Evolutionary conservation across 2,329 filamentous ascomycete genomes (phyloP), one percentile per base, ranked within the genome.

Genomic region (Penicillium sp.): DNA sequence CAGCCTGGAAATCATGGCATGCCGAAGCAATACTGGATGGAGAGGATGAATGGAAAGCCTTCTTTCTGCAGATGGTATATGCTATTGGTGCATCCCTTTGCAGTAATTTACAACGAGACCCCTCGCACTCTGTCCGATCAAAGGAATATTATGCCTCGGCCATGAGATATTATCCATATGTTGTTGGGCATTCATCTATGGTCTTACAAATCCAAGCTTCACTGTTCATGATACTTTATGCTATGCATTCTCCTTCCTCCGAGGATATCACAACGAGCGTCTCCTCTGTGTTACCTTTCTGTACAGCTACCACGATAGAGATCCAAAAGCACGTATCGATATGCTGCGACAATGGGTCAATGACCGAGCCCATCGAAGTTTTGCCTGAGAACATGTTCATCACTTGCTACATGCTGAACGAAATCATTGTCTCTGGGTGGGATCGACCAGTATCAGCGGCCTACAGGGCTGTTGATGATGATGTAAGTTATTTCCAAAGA

Each of bases 361-460:
- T 49, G 26, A 52, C 52, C 4, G 44, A 43, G 12, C 51, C 57
- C 11, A 58, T 55, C 10, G 61, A 63, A 26, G 40, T 51, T 9
- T 53, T 65, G 22, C 59, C 61, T 1, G 66, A 68, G 55, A 62
- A 61, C 12, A 62, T 68, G 56, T 68, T 68, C 7, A 68, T 68
- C 22, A 63, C 65, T 22, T 67, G 65, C 48, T 68, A 63, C 38
- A 68, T 68, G 66, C 54, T 68, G 19, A 68, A 68, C 36, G 66
- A 68, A 31, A 57, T 68, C 16, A 61, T 67, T 43, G 59, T 65
- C 9, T 68, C 63, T 17, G 66, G 66, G 10, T 68, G 66, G 66
- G 64, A 68, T 26, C 51, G 65, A 19, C 66, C 66, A 2, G 64
- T 66, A n/a, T 68, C 65, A 6, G 55, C 56, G 31, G 63, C 63